Evolutionary conservation across 192 early-diverging fungal species (phyloP), one percentile per base, ranked within the genome.

Genomic region (Geranomyces michiganensis): DNA sequence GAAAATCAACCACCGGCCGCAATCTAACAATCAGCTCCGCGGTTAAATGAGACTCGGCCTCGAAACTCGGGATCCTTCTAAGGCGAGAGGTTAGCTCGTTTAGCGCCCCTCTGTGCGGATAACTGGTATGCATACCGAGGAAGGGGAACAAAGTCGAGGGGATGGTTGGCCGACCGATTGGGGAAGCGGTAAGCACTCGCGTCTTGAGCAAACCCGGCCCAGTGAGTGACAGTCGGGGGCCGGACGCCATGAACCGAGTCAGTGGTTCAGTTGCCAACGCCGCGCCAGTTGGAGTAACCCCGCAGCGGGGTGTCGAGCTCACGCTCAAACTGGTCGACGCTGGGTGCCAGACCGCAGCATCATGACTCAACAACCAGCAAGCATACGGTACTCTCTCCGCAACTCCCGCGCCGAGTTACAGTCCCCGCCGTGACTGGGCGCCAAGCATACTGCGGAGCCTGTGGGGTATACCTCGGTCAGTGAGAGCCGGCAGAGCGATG

Each of bases 131-230:
- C 46, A 47, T 47, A 47, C 46, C 12, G 19, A 47, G 19, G 10
- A 47, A 19, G 46, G 46, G 12, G 46, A 47, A 19, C 46, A 19
- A 47, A 47, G 46, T 47, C 46, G 46, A 19, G 46, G 46, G 12
- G 51, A 26, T 8, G 51, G 19, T n/a, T 53, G 3, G 51, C 51
- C 6, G 51, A 3, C 15, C 17, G 51, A 17, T 53, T 15, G 3
- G 51, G 58, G 58, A 60, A 60, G 58, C 3, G 8, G 58, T 60
- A 60, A 29, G 58, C 29, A 17, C 58, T 60, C 9, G 58, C 58
- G 24, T 2, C 31, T 3, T 2, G 58, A 32, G 31, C 31, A 33
- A 60, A 60, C 5, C 17, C 58, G 29, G 58, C 24, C 58, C 58
- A 60, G 58, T 60, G 58, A 60, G 58, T 33, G 58, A 60, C 58